A percentile compares a stretch with the other conserved stretches of the same genome.
Evolutionary conservation across 345 rosid species (phyloP).

Genomic region (Brassica incana): DNA sequence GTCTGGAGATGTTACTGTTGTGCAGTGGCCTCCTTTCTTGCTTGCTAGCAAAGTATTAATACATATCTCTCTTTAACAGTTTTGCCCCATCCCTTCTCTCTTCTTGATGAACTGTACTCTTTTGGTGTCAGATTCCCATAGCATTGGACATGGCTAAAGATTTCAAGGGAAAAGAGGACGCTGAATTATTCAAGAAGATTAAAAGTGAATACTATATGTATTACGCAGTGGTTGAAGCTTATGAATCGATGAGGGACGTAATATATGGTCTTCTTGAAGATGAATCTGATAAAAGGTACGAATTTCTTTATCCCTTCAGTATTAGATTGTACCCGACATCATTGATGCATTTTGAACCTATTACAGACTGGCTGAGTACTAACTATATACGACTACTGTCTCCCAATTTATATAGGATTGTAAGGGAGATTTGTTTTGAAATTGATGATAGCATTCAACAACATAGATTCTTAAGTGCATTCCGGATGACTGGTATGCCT

Average conservation of each 20-base stretch:
- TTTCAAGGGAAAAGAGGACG: constrained; percentile 72
- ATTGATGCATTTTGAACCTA: constrained; percentile 19
- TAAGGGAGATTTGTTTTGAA: constrained; percentile 55
- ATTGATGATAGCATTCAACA: constrained; percentile 54
- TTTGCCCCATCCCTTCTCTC: constrained; percentile 16
- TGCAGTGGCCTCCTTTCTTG: constrained; percentile 98
- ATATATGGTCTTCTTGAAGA: constrained; percentile 65
- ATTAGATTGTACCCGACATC: constrained; percentile 1
- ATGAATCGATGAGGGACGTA: constrained; percentile 68
- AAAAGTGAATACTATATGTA: constrained; percentile 65
- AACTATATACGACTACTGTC: constrained; percentile 17
- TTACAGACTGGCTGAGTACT: background rate
- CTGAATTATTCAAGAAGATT: constrained; percentile 79
- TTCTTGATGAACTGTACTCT: constrained; percentile 32
- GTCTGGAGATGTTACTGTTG: constrained; percentile 62
- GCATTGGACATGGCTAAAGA: constrained; percentile 99
- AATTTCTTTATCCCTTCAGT: background rate
- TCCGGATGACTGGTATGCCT: constrained; percentile 77
- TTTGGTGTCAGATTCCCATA: constrained; percentile 74
- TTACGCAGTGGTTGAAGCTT: constrained; percentile 79
- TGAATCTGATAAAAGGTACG: constrained; percentile 66
- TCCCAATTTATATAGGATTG: constrained; percentile 46
- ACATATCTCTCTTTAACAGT: constrained; percentile 21
- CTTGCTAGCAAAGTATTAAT: constrained; percentile 89
- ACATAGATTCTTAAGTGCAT: constrained; percentile 52